phyloP scores from a whole-genome alignment of 108 stramenopile genomes.

The Nitzschia sp. region DNA sequence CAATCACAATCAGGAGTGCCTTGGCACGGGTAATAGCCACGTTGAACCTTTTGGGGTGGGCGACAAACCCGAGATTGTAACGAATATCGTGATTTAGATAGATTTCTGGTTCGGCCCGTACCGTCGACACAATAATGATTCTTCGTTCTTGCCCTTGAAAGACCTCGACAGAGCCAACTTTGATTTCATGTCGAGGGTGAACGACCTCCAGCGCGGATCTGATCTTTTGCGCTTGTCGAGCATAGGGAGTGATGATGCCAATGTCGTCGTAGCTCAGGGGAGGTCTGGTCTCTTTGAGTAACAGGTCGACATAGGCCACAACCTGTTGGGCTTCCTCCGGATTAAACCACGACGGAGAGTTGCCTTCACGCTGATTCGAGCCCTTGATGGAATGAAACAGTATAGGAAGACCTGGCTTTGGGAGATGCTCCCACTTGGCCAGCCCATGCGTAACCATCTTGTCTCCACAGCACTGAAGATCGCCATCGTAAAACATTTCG shows the following conservation, averaged over 20 bases:
- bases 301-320: constrained; percentile 60
- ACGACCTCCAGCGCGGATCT: constrained; percentile 32
- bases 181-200: constrained; percentile 41
- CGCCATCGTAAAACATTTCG: constrained; percentile 55
- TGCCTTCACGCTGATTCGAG: constrained; percentile 62
- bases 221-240: constrained; percentile 69
- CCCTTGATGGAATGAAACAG: constrained; percentile 70
- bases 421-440: constrained; percentile 62
- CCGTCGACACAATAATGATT: constrained; percentile 82
- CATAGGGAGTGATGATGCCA: constrained; percentile 71
- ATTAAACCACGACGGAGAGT: constrained; percentile 88
- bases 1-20: constrained; percentile 78
- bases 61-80: constrained; percentile 83
- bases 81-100: constrained; percentile 40
- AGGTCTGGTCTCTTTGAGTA: constrained; percentile 51
- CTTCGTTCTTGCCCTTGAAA: constrained; percentile 87
- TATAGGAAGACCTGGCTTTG: constrained; percentile 52
- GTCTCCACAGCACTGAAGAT: constrained; percentile 50
- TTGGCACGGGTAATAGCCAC: constrained; percentile 84
- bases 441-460: constrained; percentile 38
- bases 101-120: constrained; percentile 60
- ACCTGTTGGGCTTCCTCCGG: constrained; percentile 70
- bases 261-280: constrained; percentile 50
- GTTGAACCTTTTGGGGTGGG: constrained; percentile 87
- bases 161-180: constrained; percentile 83